Conservation (phyloP, 1,139 yeast species). For the Barnettozyma hawaiiensis region DNA sequence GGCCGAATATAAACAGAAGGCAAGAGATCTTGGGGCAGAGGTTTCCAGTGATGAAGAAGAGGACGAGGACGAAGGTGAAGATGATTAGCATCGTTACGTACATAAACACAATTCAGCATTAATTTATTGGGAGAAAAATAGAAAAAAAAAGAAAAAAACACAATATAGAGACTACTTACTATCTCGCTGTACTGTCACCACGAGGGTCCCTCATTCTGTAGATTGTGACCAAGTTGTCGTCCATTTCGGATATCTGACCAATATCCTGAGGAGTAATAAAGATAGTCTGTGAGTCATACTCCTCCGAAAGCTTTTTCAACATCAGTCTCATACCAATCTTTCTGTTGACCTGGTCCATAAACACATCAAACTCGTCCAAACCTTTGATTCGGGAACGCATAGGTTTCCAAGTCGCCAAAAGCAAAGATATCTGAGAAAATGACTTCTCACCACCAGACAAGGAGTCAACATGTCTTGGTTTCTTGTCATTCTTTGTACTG, state of each 20-base stretch:
- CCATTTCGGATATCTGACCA: slow-evolving; percentile 66
- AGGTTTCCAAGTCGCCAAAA: slow-evolving; percentile 87
- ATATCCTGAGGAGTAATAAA: slow-evolving; percentile 95
- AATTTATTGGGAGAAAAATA: too few relatives aligned
- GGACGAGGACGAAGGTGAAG: slow-evolving; percentile 42
- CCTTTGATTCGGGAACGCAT: slow-evolving; percentile 88
- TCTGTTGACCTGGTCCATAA: slow-evolving; percentile 93
- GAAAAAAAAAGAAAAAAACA: background rate
- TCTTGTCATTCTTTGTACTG: slow-evolving; percentile 49
- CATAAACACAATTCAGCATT: background rate
- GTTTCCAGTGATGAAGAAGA: slow-evolving; percentile 50
- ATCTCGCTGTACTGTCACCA: slow-evolving; percentile 6
- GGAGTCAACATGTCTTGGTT: slow-evolving; percentile 68
- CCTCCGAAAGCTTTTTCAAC: slow-evolving; percentile 55
- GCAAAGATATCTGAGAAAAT: slow-evolving; percentile 81
- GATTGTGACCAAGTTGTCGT: slow-evolving; percentile 56
- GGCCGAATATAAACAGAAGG: slow-evolving; percentile 48
- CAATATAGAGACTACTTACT: background rate
- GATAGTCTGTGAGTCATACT: slow-evolving; percentile 72
- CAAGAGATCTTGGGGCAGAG: slow-evolving; percentile 45
- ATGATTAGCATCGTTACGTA: slow-evolving; percentile 9
- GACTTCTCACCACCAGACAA: slow-evolving; percentile 97
- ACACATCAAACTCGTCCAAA: slow-evolving; percentile 95
- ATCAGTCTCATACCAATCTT: slow-evolving; percentile 73
- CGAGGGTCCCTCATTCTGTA: slow-evolving; percentile 52